Evolutionary conservation across 2,329 filamentous ascomycete genomes (phyloP), one percentile per base, ranked within the genome.

Genomic region (Ascochyta lentis): DNA sequence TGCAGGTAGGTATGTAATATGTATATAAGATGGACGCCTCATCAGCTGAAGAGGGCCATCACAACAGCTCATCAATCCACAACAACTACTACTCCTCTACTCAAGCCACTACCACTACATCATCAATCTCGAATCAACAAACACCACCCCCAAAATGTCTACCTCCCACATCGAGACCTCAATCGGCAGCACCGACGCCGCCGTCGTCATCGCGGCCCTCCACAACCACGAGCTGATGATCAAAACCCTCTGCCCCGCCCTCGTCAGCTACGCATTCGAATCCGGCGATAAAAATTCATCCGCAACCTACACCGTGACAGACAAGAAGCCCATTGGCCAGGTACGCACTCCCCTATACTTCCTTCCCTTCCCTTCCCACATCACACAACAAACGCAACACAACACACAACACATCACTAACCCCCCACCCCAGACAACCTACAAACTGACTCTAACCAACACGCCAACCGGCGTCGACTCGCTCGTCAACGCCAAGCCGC

Each of bases 151-250:
- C 59, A 70, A 58, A 43, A 76, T 76, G 73, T 61, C 74, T 48
- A 75, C 72, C 54, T 76, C 74, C 43, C 71, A 65, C 58, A 66
- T 77, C 58, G 68, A 69, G 39, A 78, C 74, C 29, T 59, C 71
- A 33, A 58, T 78, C 41, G 56, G 66, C 45, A 61, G 62, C 56
- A 48, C 73, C 44, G 44, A 60, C 38, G 56, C 61, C 49, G 43
- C 59, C 13, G 50, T 63, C 44, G 67, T 76, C 59, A 66, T 77
- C 51, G 60, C 65, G 43, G 69, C 70, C 16, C 69, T 77, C 5
- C 75, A 77, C 69, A 73, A 75, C 66, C 76, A 76, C 59, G 73
- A 75, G 6, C 62, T 72, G 45, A 76, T 76, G 71, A 77, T 78
- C 64, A 72, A 70, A 47, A 74, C 73, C 9, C 69, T 77, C 19